phyloP scores from a whole-genome alignment of 305 asterid genomes.

The Fraxinus ornus region DNA sequence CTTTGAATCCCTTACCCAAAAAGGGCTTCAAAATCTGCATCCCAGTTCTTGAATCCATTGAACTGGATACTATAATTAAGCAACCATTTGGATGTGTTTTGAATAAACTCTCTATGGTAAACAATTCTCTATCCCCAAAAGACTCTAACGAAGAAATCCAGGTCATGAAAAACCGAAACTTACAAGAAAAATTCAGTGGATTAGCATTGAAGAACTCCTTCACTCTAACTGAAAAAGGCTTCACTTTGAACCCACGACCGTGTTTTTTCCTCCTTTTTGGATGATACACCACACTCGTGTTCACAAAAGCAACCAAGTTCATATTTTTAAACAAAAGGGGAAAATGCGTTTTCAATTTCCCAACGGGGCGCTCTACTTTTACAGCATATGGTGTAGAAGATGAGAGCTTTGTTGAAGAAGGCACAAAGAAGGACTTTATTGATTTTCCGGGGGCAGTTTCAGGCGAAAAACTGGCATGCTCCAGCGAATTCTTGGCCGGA shows the following conservation, averaged over 20 bases:
- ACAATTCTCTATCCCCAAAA: slow-evolving; percentile 61
- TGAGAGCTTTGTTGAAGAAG: slow-evolving; percentile 30
- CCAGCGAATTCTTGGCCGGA: slow-evolving; percentile 37
- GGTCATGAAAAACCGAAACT: slow-evolving; percentile 76
- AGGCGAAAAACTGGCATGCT: slow-evolving; percentile 34
- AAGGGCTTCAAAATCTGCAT: slow-evolving; percentile 52
- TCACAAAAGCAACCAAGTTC: slow-evolving; percentile 33
- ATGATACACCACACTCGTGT: slow-evolving; percentile 25
- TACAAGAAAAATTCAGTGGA: slow-evolving; percentile 43
- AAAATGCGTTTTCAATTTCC: slow-evolving; percentile 36
- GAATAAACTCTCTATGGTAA: slow-evolving; percentile 53
- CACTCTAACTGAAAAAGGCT: slow-evolving; percentile 50
- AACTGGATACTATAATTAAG: slow-evolving; percentile 55
- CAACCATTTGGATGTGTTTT: slow-evolving; percentile 73
- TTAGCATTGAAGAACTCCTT: slow-evolving; percentile 44
- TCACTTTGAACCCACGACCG: slow-evolving; percentile 29
- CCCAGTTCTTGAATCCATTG: slow-evolving; percentile 71
- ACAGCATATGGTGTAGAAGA: slow-evolving; percentile 33
- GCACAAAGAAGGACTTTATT: slow-evolving; percentile 34
- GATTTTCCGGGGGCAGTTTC: slow-evolving; percentile 46
- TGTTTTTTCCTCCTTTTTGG: slow-evolving; percentile 30
- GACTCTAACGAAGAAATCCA: slow-evolving; percentile 69
- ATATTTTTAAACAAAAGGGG: slow-evolving; percentile 39
- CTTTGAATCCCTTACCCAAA: slow-evolving; percentile 47
- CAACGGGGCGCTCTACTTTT: slow-evolving; percentile 33